Conservation (phyloP, 129 eudicot genomes). For the Silybum marianum region DNA sequence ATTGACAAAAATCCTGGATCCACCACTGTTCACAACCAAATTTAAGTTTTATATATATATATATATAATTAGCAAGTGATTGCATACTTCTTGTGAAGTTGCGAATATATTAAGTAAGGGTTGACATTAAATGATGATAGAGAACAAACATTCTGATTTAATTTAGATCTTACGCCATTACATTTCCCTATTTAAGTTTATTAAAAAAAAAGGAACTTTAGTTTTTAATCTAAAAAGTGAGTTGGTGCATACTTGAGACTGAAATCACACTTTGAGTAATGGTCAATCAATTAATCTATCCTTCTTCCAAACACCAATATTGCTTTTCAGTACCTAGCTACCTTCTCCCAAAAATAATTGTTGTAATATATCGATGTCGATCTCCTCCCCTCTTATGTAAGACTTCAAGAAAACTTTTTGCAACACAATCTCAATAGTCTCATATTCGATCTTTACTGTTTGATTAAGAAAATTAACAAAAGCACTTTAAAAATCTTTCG, state of each 20-base stretch:
- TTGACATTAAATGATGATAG: background rate
- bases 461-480: too few species aligned
- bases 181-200: background rate
- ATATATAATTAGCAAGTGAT: background rate
- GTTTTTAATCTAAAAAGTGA: background rate
- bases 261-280: conserved; percentile 12
- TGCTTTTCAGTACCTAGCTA: background rate
- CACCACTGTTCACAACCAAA: too few species aligned
- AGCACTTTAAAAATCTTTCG: too few species aligned
- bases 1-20: too few species aligned
- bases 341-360: background rate
- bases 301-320: background rate
- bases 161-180: conserved; percentile 5
- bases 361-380: too few species aligned
- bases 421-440: too few species aligned
- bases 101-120: background rate
- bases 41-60: too few species aligned
- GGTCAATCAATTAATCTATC: background rate
- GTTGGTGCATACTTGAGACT: background rate
- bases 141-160: conserved; percentile 22
- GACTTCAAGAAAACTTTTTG: too few species aligned
- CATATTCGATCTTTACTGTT: too few species aligned
- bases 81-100: background rate
- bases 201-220: background rate
- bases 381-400: too few species aligned